Evolutionary conservation across 1,284 basidiomycete genomes (phyloP), one percentile per base, ranked within the genome.

Genomic region (Apiotrichum gamsii): DNA sequence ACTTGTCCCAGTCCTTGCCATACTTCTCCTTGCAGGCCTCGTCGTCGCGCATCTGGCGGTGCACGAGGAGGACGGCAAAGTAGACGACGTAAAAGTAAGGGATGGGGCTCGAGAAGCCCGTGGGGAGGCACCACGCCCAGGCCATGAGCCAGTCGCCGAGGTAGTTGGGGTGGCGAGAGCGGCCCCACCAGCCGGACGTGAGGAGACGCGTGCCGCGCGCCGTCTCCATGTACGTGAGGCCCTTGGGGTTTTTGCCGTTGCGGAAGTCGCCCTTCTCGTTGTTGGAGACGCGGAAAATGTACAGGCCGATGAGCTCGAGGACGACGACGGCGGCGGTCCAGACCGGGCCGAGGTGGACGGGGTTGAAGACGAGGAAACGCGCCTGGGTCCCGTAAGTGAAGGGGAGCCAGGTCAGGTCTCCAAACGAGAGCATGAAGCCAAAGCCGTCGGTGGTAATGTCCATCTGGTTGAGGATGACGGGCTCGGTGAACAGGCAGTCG

Each of bases 381-480:
- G 93, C 89, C 75, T 98, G 93, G 5, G 97, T 80, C 19, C 83
- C 84, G 74, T 97, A 99, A 14, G 83, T 83, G 73, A 97, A 96
- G 5, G 95, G 95, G 9, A 98, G 87, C 87, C 90, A 97, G 16
- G 83, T 76, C 20, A 97, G 80, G 70, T 98, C 91, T 38, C 94
- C 95, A 40, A 95, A 82, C 3, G 89, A 76, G 25, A 99, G 83
- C 95, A 98, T 99, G 79, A 94, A 97, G 8, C 95, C 95, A 61
- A 98, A 97, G 5, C 94, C 94, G 61, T 99, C 95, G 23, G 89
- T 90, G 8, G 85, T 94, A 65, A 98, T 95, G 69, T 98, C 94
- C 90, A 98, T 97, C 16, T 88, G 91, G 9, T 88, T 93, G 54
- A 98, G 80, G 62, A 98, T 82, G 10, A 87, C 84, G 18, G 75